Base-by-base conservation (phyloP, 1,284 basidiomycete genomes). In the Tilletiopsis washingtonensis region DNA sequence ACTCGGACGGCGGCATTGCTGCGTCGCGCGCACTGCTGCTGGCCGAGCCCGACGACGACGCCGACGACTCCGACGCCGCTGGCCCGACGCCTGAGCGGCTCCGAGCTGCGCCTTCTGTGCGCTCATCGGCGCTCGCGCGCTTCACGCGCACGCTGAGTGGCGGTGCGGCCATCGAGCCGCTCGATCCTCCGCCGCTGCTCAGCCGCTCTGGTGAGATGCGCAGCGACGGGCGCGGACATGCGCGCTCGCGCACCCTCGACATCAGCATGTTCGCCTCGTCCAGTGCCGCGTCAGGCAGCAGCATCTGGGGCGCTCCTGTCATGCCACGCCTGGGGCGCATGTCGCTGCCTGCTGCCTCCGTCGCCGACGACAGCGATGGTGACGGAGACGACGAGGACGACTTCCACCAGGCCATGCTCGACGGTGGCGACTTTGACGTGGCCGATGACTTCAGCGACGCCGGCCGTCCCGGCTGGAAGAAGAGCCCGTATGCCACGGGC, bases 331-430 rank as follows among this genome's bases (percentile, higher is more conserved):
- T 17, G 32, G 3, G 27, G 12, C 29, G 23, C 17, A n/a, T 20
- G 44, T 29, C 4, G 27, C 46, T 25, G 25, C 32, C 37, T 40
- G 25, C n/a, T 34, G 39, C 4, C 26, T 42, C 23, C 20, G 17
- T 19, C 38, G 37, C 4, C 21, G 46, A 47, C 17, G 27, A 44
- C 14, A 40, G 23, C 7, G 27, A 38, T 7, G 19, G 46, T 19
- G 46, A 40, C 15, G 21, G n/a, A n/a, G 46, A 47, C n/a, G 46
- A 47, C 23, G 46, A 47, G 39, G 39, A 47, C 34, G 46, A 47
- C 27, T 47, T 47, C 24, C 46, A 47, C 38, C 21, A 40, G 37
- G 39, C 39, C 23, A 47, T 47, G 46, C 37, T 47, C 27, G 25
- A 42, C n/a, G 37, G 37, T 11, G 46, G 37, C 25, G 37, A 47